Evolutionary conservation across 2,329 filamentous ascomycete species (phyloP), one percentile per base, ranked within the genome.

Genomic region (Arthrobotrys conoides): DNA sequence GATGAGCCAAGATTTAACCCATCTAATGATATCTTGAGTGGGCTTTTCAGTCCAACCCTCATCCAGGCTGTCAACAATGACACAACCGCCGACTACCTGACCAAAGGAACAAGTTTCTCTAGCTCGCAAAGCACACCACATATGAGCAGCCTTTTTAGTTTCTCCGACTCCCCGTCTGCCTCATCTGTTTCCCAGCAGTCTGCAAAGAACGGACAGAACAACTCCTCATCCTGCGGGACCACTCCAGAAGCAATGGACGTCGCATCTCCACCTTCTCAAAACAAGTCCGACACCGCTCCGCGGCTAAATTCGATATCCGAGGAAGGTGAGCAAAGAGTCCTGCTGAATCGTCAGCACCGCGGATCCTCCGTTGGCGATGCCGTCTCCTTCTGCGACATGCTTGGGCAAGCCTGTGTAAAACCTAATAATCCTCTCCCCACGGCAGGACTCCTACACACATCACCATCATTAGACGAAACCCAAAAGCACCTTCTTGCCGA

Each of bases 1-100:
- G 71, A 75, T 22, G 76, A 79, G 53, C 64, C 75, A 55, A 75
- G 77, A 61, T 71, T 71, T 51, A 80, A 66, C 18, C 68, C 53
- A 16, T 24, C 75, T 9, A 80, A 72, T 63, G 79, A 80, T 46
- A 66, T 80, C 33, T 81, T 84, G 80, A 79, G 76, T 30, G 87
- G 87, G 51, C 84, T 91, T 6, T 92, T 91, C 83, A 90, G 87
- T 66, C 89, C 90, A 3, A 86, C 86, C 6, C 83, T 88, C 22
- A 83, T 88, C 20, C 85, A 87, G 78, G 86, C 84, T 55, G 86
- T 86, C 77, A 85, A 84, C 38, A 84, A 85, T 80, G 85, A 83
- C 51, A 84, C 84, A 64, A 82, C 83, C 51, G 83, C 83, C 80
- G 85, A 85, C 46, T 86, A 85, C 68, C 85, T 85, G 48, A 84